Conservation (phyloP, 805 yeast genomes). For the Limtongozyma cylindracea region DNA sequence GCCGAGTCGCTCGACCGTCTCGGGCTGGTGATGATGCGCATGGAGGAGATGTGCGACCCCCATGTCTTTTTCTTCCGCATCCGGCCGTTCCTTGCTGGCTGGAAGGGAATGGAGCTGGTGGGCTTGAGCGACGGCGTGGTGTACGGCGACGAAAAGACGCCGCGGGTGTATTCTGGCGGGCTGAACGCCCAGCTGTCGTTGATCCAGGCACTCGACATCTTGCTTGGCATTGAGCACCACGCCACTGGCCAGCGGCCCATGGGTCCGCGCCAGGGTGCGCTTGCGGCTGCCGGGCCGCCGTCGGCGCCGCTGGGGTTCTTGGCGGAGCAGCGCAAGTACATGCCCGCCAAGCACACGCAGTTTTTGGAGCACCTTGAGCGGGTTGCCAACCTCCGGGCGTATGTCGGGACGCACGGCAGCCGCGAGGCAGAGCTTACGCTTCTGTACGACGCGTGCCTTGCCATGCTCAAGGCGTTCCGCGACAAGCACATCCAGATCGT, state of each 20-base stretch:
- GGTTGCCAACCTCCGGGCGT: conserved; percentile 36
- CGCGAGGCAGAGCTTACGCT: conserved; percentile 28
- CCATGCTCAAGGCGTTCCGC: conserved; percentile 70
- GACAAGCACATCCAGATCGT: conserved; percentile 89
- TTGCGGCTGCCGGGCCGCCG: no score
- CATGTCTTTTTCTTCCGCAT: conserved; percentile 70
- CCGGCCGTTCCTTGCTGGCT: conserved; percentile 82
- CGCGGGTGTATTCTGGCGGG: conserved; percentile 55
- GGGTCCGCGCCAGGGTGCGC: no score
- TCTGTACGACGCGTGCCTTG: conserved; percentile 72
- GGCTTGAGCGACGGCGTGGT: conserved; percentile 57
- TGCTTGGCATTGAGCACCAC: conserved; percentile 52
- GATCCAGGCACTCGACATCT: conserved; percentile 64
- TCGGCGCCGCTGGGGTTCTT: conserved; percentile 23
- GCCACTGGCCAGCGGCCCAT: conserved; percentile 45
- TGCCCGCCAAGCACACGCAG: conserved; percentile 72
- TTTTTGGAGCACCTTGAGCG: conserved; percentile 38
- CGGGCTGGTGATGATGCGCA: conserved; percentile 46
- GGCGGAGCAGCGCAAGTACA: conserved; percentile 64
- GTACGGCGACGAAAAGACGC: conserved; percentile 40
- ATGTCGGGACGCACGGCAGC: conserved; percentile 18
- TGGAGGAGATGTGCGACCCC: conserved; percentile 92
- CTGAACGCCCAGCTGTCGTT: conserved; percentile 85
- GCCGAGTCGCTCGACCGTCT: conserved; percentile 57
- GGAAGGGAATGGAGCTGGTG: conserved; percentile 76